Base-by-base conservation (phyloP, 495 filamentous ascomycete species). In the Penicillium samsonianum region DNA sequence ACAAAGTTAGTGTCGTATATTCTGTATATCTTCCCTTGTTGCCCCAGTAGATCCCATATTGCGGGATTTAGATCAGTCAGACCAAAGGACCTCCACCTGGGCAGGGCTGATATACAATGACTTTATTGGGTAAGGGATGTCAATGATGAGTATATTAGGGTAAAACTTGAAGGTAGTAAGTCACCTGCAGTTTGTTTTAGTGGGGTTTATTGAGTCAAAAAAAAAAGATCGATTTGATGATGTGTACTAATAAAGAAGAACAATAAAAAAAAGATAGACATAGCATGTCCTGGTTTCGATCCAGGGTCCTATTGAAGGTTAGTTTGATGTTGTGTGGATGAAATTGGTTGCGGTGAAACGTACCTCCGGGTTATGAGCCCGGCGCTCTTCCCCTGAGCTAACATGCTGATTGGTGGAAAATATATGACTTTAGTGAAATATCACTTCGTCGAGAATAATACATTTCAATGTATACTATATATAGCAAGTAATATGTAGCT, bases 271-370 rank as follows among this genome's bases (percentile, higher is more conserved):
- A 17, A 38, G 35, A 38, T 38, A 38, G 35, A 38, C 35, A 38
- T 38, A 38, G 35, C 35, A 38, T 38, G 35, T 38, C 35, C 35
- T 38, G 35, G 35, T 38, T 38, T 38, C 35, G 35, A 38, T 38
- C 35, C 35, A 38, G 35, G 35, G 35, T 25, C 23, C 23, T 25
- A 25, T 25, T 25, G 23, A 2, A 4, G 4, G 23, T 25, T 25
- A 25, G 23, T 25, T 25, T 25, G 23, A 25, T 25, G 23, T 25
- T 25, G n/a, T 25, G 4, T 25, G 23, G 4, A 4, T 25, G 2
- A 25, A 25, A 25, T 25, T 25, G 23, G 23, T 2, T 25, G 2
- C 23, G 23, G 23, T 25, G 23, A 25, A 25, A 25, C 23, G 23
- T 25, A 8, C 35, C 35, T 38, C 35, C 35, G 35, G 35, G 35